These are phyloP conservation scores for Leccinum subgranulosum DNA, from an alignment of 768 basidiomycete species.

Conservation along the genomic window DNA sequence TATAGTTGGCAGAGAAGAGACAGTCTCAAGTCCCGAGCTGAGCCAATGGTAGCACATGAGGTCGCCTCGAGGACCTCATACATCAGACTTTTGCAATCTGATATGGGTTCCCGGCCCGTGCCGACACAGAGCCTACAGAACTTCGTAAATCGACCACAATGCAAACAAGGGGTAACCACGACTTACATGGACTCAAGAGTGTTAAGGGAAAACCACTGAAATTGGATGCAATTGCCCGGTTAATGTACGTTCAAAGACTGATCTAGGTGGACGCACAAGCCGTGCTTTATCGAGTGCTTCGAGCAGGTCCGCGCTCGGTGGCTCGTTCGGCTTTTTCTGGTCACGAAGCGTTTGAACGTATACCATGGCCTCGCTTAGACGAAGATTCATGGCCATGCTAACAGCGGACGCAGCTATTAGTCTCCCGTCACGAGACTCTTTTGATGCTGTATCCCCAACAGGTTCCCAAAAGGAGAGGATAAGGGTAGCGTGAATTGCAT, in stretches of 20 bases:
- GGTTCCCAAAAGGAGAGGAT: constrained; percentile 46
- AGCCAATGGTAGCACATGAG: constrained; percentile 16
- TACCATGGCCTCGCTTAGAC: constrained; percentile 36
- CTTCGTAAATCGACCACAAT: neutral
- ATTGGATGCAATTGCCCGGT: constrained; percentile 8
- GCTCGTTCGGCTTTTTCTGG: constrained; percentile 27
- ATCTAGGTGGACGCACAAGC: constrained; percentile 29
- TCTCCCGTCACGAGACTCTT: constrained; percentile 37
- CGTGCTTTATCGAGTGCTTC: constrained; percentile 38
- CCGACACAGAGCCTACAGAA: constrained; percentile 38
- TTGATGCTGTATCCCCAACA: constrained; percentile 31
- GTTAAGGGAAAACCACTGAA: constrained; percentile 40
- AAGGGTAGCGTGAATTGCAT: constrained; percentile 40
- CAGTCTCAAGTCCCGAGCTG: constrained; percentile 36
- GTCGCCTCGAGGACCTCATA: constrained; percentile 30
- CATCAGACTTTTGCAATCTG: constrained; percentile 31
- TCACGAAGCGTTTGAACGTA: constrained; percentile 30
- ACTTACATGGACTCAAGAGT: constrained; percentile 39
- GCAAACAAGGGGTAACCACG: neutral
- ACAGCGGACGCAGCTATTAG: constrained; percentile 41
- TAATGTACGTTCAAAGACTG: constrained; percentile 9
- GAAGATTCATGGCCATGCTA: constrained; percentile 46
- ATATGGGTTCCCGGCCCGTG: constrained; percentile 40
- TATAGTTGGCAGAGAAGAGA: constrained; percentile 36
- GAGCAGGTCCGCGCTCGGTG: constrained; percentile 26